A percentile compares a stretch with the other conserved stretches of the same genome.
Evolutionary conservation across 2,329 filamentous ascomycete species (phyloP).

Genomic region (Whalleya microplaca): DNA sequence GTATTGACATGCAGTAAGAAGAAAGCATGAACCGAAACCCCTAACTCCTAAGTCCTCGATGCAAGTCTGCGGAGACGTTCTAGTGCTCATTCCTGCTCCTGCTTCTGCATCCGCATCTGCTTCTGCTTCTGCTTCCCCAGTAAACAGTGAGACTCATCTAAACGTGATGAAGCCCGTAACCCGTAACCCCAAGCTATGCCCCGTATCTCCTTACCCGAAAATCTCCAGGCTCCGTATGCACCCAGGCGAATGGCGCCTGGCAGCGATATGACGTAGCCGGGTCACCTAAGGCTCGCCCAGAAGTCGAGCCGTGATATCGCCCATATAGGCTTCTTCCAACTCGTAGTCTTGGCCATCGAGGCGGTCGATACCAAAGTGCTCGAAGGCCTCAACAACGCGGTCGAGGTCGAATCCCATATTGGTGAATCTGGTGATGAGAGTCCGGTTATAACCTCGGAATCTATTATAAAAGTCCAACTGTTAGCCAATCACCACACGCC

Average conservation of each 20-base stretch:
- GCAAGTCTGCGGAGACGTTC: constrained; percentile 23
- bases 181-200: background rate
- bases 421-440: constrained; percentile 81
- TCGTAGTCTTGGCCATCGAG: constrained; percentile 80
- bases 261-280: background rate
- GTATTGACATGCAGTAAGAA: constrained; percentile 6
- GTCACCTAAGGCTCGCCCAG: constrained; percentile 66
- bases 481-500: constrained; percentile 11
- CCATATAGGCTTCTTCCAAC: constrained; percentile 88
- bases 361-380: constrained; percentile 78
- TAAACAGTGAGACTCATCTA: background rate
- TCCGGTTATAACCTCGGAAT: constrained; percentile 86
- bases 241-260: background rate
- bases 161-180: too few relatives aligned
- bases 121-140: too few relatives aligned
- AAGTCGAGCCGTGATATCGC: constrained; percentile 83
- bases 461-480: constrained; percentile 49
- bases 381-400: constrained; percentile 82
- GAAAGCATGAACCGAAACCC: constrained; percentile 5
- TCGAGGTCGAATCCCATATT: constrained; percentile 91
- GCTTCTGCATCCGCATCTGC: too few relatives aligned
- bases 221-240: background rate
- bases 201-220: background rate
- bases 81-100: background rate
- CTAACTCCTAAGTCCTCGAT: constrained; percentile 22